Evolutionary conservation across 1,284 basidiomycete species (phyloP), one percentile per base, ranked within the genome.

Genomic region (Neolentinus lepideus): DNA sequence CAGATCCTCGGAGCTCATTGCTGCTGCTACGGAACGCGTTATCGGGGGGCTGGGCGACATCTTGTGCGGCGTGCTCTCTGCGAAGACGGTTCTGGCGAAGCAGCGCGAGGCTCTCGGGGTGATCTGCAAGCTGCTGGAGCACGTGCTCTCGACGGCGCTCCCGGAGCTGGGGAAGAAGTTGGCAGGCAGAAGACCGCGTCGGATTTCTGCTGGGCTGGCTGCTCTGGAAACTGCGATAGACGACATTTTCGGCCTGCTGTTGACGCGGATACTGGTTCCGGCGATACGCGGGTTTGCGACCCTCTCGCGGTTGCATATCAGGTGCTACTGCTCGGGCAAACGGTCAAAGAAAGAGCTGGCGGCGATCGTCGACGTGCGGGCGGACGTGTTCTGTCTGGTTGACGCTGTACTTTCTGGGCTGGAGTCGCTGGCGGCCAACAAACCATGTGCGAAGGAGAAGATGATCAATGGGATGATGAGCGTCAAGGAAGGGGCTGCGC

Each of bases 201-300:
- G 29, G 4, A 4, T 12, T 31, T 31, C 29, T 31, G 29, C 29
- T 31, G 38, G 38, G 38, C 38, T 43, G 8, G 16, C 16, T 6
- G 35, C 9, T 10, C 24, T 12, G 35, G 27, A 57, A 50, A 31
- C 16, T 27, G 26, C 16, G 12, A 8, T 59, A 35, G 53, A 59
- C 50, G 47, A 63, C 12, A 46, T 69, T 21, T 57, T 69, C 1
- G 64, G 64, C 19, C 52, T 26, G 0, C 35, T 68, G 16, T 53
- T 63, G 8, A 59, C 58, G 2, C 25, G 48, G 21, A 52, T 69
- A 14, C 64, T 71, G 10, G 54, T 60, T 2, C 69, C 68, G 4
- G 54, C 60, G 4, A 56, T 67, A 6, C 64, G 57, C 4, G 59
- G 63, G 10, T 61, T 69, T 43, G 9, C 60, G 60, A 12, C 60